phyloP scores from a whole-genome alignment of 2,329 filamentous ascomycete genomes.

The Phyllosticta citrichinensis region DNA sequence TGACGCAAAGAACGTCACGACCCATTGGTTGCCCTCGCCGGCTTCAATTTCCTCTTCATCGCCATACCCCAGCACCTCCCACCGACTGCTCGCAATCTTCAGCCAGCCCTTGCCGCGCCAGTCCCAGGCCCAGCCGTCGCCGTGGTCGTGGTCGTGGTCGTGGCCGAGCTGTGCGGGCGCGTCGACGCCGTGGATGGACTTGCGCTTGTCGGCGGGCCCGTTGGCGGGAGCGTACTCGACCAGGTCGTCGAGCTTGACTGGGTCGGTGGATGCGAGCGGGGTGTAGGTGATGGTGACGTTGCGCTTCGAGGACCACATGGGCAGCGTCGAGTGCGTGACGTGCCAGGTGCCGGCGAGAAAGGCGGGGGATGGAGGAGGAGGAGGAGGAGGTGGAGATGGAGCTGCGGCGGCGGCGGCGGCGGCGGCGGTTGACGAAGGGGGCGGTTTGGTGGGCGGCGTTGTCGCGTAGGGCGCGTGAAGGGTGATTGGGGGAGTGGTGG shows the following conservation, averaged over 20 bases:
- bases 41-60: slow-evolving; percentile 28
- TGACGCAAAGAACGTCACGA: slow-evolving; percentile 74
- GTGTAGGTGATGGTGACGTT: slow-evolving; percentile 75
- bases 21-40: slow-evolving; percentile 44
- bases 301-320: slow-evolving; percentile 69
- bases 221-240: slow-evolving; percentile 64
- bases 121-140: slow-evolving; percentile 42
- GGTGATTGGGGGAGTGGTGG: background rate
- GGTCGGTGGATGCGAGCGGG: slow-evolving; percentile 31
- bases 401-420: background rate
- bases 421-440: background rate
- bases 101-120: slow-evolving; percentile 74
- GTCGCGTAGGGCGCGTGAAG: slow-evolving; percentile 11
- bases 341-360: slow-evolving; percentile 26
- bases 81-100: slow-evolving; percentile 61
- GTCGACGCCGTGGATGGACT: slow-evolving; percentile 15
- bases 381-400: background rate
- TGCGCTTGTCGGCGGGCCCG: slow-evolving; percentile 52
- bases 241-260: slow-evolving; percentile 52
- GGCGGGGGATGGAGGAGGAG: slow-evolving; percentile 25
- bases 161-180: slow-evolving; percentile 2
- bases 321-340: slow-evolving; percentile 29
- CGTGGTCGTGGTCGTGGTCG: background rate
- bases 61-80: slow-evolving; percentile 74
- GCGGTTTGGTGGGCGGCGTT: background rate